Base-by-base conservation (phyloP, 2,329 filamentous ascomycete genomes). In the Talaromyces sp. region DNA sequence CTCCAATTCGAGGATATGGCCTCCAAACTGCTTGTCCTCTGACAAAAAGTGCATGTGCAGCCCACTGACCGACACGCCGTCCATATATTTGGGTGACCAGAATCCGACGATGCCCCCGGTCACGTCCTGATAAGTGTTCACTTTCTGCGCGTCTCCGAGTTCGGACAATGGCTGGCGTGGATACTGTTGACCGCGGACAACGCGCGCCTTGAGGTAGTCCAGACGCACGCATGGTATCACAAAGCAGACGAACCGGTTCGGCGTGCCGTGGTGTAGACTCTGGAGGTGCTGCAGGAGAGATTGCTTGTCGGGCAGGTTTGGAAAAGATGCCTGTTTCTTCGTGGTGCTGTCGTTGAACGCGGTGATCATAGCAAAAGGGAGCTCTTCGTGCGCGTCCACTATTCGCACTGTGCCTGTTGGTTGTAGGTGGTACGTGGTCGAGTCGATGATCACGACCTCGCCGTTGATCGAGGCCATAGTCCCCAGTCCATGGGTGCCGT, bases 1-100 rank as follows among this genome's bases (percentile, higher is more conserved):
- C 44, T 47, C 25, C 61, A 63, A 30, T 36, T 63, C 61, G 44
- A 63, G 25, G 33, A 63, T 54, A 51, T 63, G 61, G 7, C 61
- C 61, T 3, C 61, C 61, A 28, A 44, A 63, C 33, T 57, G 42
- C 25, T 54, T 57, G 25, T 63, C 61, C 28, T 63, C 57, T 22
- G 61, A 63, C 57, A 63, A 25, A 58, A 63, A 63, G 44, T 63
- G 61, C 61, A 63, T 63, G 32, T 63, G 61, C 19, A 63, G 30
- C 9, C 61, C 61, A 13, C 61, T 60, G 19, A 63, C 61, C 2
- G 57, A 63, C 10, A 63, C 53, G 3, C 61, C 61, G 15, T 63
- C 54, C 61, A 63, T 63, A 49, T 59, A 63, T 28, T 17, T 28
- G 9, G 61, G 61, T 36, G 57, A 57, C 61, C 61, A 63, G 54